Percentiles rank a stretch among this genome's conserved stretches.
Evolutionary conservation across 2,329 filamentous ascomycete species (phyloP).

Genomic region (Alternaria dauci): DNA sequence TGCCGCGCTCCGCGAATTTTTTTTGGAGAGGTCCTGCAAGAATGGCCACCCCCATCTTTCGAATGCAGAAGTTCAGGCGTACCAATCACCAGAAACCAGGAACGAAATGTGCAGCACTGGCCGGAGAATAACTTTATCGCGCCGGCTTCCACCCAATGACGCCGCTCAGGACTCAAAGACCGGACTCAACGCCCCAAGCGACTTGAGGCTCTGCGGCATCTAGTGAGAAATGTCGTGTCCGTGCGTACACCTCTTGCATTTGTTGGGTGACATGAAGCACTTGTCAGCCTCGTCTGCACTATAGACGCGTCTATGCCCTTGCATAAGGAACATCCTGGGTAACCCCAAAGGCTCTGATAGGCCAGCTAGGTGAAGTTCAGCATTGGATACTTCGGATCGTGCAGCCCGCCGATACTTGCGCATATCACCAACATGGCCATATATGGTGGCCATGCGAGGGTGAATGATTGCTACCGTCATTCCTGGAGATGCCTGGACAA

Average conservation of each 20-base stretch:
- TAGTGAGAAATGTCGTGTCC: neutral
- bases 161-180: neutral
- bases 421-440: neutral
- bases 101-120: neutral
- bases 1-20: neutral
- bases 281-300: conserved; percentile 12
- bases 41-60: neutral
- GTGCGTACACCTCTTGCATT: conserved; percentile 9
- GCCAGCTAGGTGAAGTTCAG: neutral
- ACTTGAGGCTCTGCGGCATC: conserved; percentile 19
- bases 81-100: neutral
- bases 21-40: neutral
- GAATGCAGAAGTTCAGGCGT: conserved; percentile 8
- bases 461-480: neutral
- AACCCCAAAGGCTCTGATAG: neutral
- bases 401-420: neutral
- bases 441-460: neutral
- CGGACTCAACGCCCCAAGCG: conserved; percentile 4
- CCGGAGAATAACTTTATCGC: neutral
- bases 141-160: conserved; percentile 1
- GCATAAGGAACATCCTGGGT: conserved; percentile 1
- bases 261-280: conserved; percentile 8
- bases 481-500: neutral
- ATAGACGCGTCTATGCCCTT: conserved; percentile 9
- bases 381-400: neutral